Conservation (phyloP, 345 rosid species). For the Stellera chamaejasme region DNA sequence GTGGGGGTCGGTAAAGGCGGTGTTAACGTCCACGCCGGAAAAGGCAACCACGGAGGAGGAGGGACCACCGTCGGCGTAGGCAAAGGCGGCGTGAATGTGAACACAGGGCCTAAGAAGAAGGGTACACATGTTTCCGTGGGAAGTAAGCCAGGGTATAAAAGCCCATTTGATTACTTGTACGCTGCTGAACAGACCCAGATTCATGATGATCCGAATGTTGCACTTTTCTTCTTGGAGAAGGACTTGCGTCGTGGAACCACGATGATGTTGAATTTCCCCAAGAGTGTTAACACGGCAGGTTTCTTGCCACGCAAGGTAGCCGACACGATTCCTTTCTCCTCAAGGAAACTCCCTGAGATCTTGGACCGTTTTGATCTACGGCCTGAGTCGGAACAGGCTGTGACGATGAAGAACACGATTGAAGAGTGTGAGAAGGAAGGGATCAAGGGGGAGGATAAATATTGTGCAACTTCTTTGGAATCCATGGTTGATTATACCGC, state of each 20-base stretch:
- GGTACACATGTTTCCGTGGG: constrained; percentile 51
- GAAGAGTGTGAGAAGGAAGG: constrained; percentile 57
- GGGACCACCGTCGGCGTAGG: constrained; percentile 67
- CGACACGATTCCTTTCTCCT: constrained; percentile 55
- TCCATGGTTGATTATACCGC: constrained; percentile 72
- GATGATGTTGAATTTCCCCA: constrained; percentile 53
- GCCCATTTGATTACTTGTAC: constrained; percentile 22
- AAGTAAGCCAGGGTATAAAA: no score
- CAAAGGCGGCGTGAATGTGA: constrained; percentile 65
- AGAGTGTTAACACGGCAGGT: constrained; percentile 29
- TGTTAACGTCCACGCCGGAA: constrained; percentile 47
- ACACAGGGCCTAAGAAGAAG: constrained; percentile 51
- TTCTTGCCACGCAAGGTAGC: constrained; percentile 71
- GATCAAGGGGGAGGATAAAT: constrained; percentile 68
- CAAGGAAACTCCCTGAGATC: constrained; percentile 43
- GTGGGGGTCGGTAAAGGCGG: constrained; percentile 56
- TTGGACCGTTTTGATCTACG: constrained; percentile 41
- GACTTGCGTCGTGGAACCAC: constrained; percentile 43
- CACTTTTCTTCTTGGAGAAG: constrained; percentile 81
- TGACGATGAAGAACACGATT: constrained; percentile 51
- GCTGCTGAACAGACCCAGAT: constrained; percentile 66
- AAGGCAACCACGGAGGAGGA: constrained; percentile 20
- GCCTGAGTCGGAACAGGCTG: constrained; percentile 54
- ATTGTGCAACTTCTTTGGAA: constrained; percentile 75
- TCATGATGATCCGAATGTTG: constrained; percentile 45